Percentiles rank a stretch among this genome's conserved stretches.
Evolutionary conservation across 2,329 filamentous ascomycete species (phyloP).

Genomic region (Colletotrichum limetticola): DNA sequence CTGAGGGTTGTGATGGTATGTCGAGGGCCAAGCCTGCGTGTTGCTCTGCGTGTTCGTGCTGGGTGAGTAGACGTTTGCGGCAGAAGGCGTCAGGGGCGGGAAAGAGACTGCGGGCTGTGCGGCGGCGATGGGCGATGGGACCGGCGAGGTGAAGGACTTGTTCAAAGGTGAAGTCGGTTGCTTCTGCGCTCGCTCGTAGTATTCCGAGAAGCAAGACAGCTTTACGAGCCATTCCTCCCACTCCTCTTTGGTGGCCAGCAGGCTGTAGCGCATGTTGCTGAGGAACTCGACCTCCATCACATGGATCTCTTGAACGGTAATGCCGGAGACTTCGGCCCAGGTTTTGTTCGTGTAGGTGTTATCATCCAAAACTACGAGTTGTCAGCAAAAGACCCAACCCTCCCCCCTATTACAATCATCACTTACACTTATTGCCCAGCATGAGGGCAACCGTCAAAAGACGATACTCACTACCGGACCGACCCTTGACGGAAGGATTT

Average conservation of each 20-base stretch:
- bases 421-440: conserved; percentile 94
- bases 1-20: conserved; percentile 51
- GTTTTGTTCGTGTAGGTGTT: conserved; percentile 99
- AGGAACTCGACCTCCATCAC: conserved; percentile 99
- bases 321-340: conserved; percentile 97
- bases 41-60: conserved; percentile 43
- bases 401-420: too few species aligned
- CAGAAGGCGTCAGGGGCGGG: conserved; percentile 47
- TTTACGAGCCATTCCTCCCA: conserved; percentile 91
- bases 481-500: conserved; percentile 89
- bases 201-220: conserved; percentile 83
- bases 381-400: not conserved
- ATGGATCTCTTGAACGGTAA: conserved; percentile 94
- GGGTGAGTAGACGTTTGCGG: conserved; percentile 53
- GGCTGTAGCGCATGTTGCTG: conserved; percentile 96
- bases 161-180: conserved; percentile 50
- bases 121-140: conserved; percentile 59
- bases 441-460: conserved; percentile 94
- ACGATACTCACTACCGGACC: conserved; percentile 92
- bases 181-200: conserved; percentile 77
- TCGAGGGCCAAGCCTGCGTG: conserved; percentile 51
- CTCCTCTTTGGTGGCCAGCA: conserved; percentile 85
- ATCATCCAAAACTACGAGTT: conserved; percentile 82
- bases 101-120: conserved; percentile 43
- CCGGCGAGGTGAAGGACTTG: conserved; percentile 55